Percentiles rank a stretch among this genome's conserved stretches.
phyloP scores from a whole-genome alignment of 2,329 filamentous ascomycete species.

The Claviceps digitariae region DNA sequence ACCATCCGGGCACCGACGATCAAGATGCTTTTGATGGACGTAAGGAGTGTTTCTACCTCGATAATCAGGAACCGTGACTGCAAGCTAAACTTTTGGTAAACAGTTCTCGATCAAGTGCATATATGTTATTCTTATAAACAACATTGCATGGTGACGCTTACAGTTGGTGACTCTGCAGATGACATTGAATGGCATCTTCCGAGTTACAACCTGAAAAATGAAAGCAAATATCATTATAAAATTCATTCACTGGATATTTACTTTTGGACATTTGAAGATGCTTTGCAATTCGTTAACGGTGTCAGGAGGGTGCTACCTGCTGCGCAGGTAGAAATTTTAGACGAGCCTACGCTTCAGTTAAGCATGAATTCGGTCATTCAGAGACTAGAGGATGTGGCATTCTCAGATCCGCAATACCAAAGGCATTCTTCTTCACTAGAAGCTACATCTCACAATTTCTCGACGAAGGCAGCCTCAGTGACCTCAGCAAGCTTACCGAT shows the following conservation, averaged over 20 bases:
- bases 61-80: neutral
- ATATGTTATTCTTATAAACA: conserved; percentile 64
- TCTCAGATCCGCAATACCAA: conserved; percentile 42
- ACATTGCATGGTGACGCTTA: conserved; percentile 54
- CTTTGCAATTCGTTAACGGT: conserved; percentile 55
- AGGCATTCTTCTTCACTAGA: conserved; percentile 10
- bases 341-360: conserved; percentile 43
- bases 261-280: conserved; percentile 65
- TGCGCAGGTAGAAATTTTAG: conserved; percentile 46
- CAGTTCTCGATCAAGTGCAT: conserved; percentile 52
- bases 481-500: conserved; percentile 10
- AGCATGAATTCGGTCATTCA: conserved; percentile 59
- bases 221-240: conserved; percentile 68
- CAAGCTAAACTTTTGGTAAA: conserved; percentile 5
- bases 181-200: conserved; percentile 62
- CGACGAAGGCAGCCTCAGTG: neutral
- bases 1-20: conserved; percentile 57
- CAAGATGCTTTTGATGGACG: conserved; percentile 70
- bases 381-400: conserved; percentile 56
- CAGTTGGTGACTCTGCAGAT: conserved; percentile 40
- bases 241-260: conserved; percentile 66
- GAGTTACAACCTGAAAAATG: conserved; percentile 56
- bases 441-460: conserved; percentile 9
- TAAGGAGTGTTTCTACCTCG: conserved; percentile 27
- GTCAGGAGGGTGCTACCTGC: conserved; percentile 50